Evolutionary conservation across 2,329 filamentous ascomycete genomes (phyloP), one percentile per base, ranked within the genome.

Genomic region (Diaporthe ampelina): DNA sequence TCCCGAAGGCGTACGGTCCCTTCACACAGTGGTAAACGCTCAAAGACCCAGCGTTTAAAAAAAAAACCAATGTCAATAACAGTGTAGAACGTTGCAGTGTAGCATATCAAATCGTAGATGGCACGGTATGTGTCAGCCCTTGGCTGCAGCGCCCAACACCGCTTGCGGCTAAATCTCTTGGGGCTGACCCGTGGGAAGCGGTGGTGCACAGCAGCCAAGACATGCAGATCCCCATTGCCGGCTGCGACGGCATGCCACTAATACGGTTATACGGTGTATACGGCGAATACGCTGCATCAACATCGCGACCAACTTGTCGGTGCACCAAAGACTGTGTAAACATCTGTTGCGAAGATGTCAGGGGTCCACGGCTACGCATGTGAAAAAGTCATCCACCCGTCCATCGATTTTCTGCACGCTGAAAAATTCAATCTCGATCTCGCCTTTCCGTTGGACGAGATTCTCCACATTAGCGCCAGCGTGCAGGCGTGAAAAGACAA

Each of bases 211-310:
- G 48, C 48, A 54, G 63, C 63, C 63, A 67, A 67, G 63, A 35
- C 21, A 24, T 26, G 63, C 32, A 68, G 63, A 54, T 68, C 63
- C n/a, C 48, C 29, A 68, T 54, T 68, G 63, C 48, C 63, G 63
- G 63, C 10, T 68, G 45, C 15, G n/a, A 26, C 63, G 63, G 63
- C 63, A 68, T 67, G 21, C 21, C 21, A 45, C 26, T 13, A 24
- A 67, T 52, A 52, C 45, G 63, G n/a, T 15, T 15, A 19, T 45
- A 61, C 58, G 58, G 58, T 57, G 26, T 21, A 52, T 52, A 67
- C 61, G 61, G 26, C 24, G 29, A 24, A 67, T 35, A 67, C 61
- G 61, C 40, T n/a, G 21, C 17, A 32, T 19, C 19, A 65, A 35
- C 63, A 40, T 40, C n/a, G 32, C 32, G 29, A 37, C 32, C 21